Conservation (phyloP, 2,329 filamentous ascomycete species). For the Penicillium vulpinum region DNA sequence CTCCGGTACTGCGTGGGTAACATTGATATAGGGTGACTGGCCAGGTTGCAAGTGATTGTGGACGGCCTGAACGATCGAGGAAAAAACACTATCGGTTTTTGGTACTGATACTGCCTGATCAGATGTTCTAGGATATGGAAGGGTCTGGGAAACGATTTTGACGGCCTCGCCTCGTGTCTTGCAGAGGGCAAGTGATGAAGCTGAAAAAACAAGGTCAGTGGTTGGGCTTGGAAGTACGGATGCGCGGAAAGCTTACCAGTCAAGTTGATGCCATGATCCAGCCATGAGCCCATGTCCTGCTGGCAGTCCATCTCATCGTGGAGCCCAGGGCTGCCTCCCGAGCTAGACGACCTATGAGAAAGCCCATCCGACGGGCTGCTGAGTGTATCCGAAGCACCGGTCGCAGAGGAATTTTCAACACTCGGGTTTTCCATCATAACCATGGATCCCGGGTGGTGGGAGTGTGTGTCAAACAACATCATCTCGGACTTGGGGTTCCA, state of each 20-base stretch:
- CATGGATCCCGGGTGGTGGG: constrained; percentile 28
- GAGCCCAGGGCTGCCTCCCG: constrained; percentile 32
- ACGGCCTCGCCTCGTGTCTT: constrained; percentile 47
- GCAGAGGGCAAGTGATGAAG: constrained; percentile 41
- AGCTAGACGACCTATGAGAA: constrained; percentile 34
- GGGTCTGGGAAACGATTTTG: constrained; percentile 61
- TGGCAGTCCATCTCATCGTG: constrained; percentile 36
- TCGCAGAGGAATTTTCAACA: constrained; percentile 29
- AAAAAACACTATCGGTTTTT: constrained; percentile 49
- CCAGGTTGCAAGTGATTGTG: constrained; percentile 53
- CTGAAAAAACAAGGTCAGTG: constrained; percentile 22
- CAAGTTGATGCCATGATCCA: constrained; percentile 39
- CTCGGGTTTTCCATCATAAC: constrained; percentile 32
- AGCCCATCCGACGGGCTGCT: constrained; percentile 33
- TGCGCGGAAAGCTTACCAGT: constrained; percentile 32
- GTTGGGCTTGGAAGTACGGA: neutral
- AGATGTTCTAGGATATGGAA: constrained; percentile 54
- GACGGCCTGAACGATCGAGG: constrained; percentile 55
- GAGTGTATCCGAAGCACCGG: constrained; percentile 30
- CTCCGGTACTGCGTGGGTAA: constrained; percentile 63
- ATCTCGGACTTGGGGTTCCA: constrained; percentile 39
- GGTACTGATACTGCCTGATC: constrained; percentile 33
- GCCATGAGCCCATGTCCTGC: constrained; percentile 34
- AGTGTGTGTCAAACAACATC: constrained; percentile 32
- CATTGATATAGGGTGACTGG: constrained; percentile 61